Percentiles rank a stretch among this genome's conserved stretches.
Evolutionary conservation across 495 filamentous ascomycete species (phyloP).

Genomic region (Amniculicola lignicola): DNA sequence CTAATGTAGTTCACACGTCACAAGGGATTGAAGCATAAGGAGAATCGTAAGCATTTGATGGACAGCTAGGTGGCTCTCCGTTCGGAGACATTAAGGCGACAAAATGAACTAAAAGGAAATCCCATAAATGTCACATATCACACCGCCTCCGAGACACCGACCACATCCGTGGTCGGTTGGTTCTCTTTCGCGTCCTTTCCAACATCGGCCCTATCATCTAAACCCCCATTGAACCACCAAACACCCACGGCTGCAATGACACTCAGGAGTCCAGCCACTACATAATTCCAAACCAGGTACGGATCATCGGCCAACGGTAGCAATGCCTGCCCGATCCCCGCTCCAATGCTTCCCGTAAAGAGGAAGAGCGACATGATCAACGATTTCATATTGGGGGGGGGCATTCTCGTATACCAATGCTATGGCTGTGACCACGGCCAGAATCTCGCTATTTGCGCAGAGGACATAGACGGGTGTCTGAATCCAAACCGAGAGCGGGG

Average conservation of each 20-base stretch:
- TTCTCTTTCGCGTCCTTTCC: neutral
- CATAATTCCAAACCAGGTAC: conserved; percentile 46
- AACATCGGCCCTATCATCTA: neutral
- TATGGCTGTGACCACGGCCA: conserved; percentile 52
- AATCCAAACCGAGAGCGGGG: conserved; percentile 31
- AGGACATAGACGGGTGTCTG: conserved; percentile 62
- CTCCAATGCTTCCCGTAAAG: conserved; percentile 63
- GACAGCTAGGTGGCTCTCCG: no score
- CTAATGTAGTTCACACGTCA: no score
- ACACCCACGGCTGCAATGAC: neutral
- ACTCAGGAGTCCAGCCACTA: neutral
- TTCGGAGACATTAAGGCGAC: no score
- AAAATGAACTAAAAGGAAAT: no score
- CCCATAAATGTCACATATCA: no score
- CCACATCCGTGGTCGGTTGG: no score
- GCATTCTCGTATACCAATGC: conserved; percentile 75
- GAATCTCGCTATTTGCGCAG: conserved; percentile 66
- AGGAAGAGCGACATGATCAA: conserved; percentile 49
- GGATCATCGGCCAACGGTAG: conserved; percentile 61
- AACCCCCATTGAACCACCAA: neutral
- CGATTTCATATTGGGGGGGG: conserved; percentile 68
- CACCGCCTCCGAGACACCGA: no score
- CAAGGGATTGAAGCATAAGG: no score
- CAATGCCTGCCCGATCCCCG: conserved; percentile 64
- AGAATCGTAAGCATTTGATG: no score